Base-by-base conservation (phyloP, 1,284 basidiomycete genomes). In the Pseudozyma flocculosa region DNA sequence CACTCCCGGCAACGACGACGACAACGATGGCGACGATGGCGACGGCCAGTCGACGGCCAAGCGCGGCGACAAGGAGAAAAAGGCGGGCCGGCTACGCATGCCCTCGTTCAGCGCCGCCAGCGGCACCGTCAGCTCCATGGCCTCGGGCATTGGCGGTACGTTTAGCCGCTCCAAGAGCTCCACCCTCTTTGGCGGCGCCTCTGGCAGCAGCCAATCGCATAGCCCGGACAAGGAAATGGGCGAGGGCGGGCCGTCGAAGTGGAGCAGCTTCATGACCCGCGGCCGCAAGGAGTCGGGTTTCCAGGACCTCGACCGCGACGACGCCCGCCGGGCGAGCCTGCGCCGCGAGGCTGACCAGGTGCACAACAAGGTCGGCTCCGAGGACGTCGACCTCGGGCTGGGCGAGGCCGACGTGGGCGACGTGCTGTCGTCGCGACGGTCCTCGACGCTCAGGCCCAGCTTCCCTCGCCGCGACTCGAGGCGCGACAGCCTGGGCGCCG, bases 251-350 rank as follows among this genome's bases (percentile, higher is more conserved):
- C 21, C 40, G 3, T 57, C 54, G 46, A 61, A 58, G 32, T 66
- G 62, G 62, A 21, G 32, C 17, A 55, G 40, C 39, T 61, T 66
- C 15, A 54, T 48, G 32, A 26, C 39, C 8, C 29, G 57, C 2
- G 45, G 48, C 17, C 57, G 56, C 29, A 61, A 58, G 46, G 50
- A 58, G 18, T 37, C 18, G 23, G 62, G 62, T 0, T 66, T 66
- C 47, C 19, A n/a, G 15, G 37, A 38, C 17, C 15, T 38, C 17
- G 37, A 38, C 15, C 7, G 17, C 37, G 15, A 17, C 19, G 37
- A 21, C 5, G 5, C 15, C 17, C 17, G 4, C 5, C 37, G 17
- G 4, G 37, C 15, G 7, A n/a, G 17, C 37, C 19, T 5, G 37
- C 15, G 37, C 37, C 40, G 4, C 40, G 40, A 41, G n/a, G 9